Conservation (phyloP, 2,329 filamentous ascomycete genomes). For the Aspergillus intermedius region DNA sequence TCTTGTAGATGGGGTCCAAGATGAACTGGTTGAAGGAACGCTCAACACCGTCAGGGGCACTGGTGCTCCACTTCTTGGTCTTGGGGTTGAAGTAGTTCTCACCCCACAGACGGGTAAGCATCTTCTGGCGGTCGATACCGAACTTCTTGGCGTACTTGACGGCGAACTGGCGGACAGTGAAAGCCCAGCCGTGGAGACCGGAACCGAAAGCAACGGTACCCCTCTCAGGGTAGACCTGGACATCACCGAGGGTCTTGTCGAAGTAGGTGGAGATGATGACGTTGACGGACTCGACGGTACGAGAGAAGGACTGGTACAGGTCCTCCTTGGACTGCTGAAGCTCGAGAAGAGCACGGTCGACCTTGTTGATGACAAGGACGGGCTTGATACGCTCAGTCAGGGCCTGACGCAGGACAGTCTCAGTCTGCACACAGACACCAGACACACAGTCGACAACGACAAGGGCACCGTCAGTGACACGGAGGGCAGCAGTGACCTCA, state of each 20-base stretch:
- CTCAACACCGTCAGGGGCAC: constrained; percentile 69
- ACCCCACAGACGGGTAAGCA: constrained; percentile 99
- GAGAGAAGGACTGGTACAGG: constrained; percentile 98
- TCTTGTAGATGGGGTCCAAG: constrained; percentile 98
- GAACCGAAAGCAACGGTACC: constrained; percentile 98
- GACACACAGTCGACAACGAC: constrained; percentile 99
- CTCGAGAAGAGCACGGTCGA: constrained; percentile 98
- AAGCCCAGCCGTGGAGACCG: constrained; percentile 99
- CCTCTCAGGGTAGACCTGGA: constrained; percentile 96
- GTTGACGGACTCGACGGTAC: constrained; percentile 99
- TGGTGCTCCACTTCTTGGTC: constrained; percentile 99
- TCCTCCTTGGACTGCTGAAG: constrained; percentile 98
- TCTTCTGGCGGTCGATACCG: constrained; percentile 99
- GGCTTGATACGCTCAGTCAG: constrained; percentile 99
- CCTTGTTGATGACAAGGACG: constrained; percentile 99
- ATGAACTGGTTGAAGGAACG: constrained; percentile 99
- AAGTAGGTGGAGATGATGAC: constrained; percentile 99
- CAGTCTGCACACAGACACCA: constrained; percentile 99
- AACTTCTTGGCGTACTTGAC: constrained; percentile 98
- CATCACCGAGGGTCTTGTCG: constrained; percentile 93
- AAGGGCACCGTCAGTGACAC: constrained; percentile 98
- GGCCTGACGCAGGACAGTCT: constrained; percentile 98
- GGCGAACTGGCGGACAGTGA: constrained; percentile 98
- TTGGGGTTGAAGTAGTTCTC: constrained; percentile 99
- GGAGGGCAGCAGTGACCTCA: constrained; percentile 97